Evolutionary conservation across 139 green algal genomes (phyloP), one percentile per base, ranked within the genome.

Genomic region (Closterium sp.): DNA sequence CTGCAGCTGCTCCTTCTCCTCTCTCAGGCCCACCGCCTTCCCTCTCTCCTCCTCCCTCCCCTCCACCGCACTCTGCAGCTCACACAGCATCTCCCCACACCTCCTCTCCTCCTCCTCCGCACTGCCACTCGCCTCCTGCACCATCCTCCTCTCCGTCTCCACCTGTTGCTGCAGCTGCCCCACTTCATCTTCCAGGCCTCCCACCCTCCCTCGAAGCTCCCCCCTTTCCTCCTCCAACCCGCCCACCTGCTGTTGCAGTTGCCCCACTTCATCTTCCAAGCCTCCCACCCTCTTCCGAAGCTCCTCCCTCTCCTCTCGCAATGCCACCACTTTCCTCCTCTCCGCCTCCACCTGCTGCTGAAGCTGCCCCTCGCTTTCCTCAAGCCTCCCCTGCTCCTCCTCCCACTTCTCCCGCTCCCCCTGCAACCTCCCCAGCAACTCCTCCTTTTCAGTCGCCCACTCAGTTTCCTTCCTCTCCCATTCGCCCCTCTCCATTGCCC

Each of bases 341-440:
- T 87, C 33, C 16, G 84, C 84, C 84, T 87, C 84, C 84, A 87
- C 33, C 84, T 87, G 33, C 16, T 87, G 19, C 84, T 76, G 55
- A 28, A 76, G 4, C 55, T 76, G 55, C 55, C 55, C 55, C 55
- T 76, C 55, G 25, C 55, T 76, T 19, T 76, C 55, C 55, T 76
- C 55, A 16, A 76, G 16, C 55, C 55, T 76, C 9, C 55, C 55
- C 55, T 76, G 55, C 55, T 76, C 55, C 55, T 76, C 55, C 55
- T 76, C 55, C 55, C 55, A 76, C 55, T 28, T 76, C 10, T 76
- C 55, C 10, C 55, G 23, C 16, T 76, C 55, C 55, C 55, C 55
- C 55, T 76, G 55, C 55, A 76, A 19, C 55, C 55, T 76, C 55
- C 55, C 55, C 23, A 76, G 55, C 55, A 76, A 76, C 23, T 76